Conservation (phyloP, 2,329 filamentous ascomycete genomes). For the Juglanconis sp. region DNA sequence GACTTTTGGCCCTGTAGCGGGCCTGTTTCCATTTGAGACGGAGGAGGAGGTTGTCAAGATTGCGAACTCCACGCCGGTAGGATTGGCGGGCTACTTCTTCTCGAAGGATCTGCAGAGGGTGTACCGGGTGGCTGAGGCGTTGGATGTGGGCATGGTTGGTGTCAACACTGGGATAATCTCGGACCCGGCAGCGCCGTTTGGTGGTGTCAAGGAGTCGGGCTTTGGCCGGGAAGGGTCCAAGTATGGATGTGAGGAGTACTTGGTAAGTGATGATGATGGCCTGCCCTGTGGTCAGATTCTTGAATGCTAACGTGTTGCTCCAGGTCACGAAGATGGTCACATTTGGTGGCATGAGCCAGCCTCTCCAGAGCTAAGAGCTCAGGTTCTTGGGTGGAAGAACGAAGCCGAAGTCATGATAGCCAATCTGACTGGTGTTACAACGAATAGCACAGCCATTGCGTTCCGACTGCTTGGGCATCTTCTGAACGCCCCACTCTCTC, state of each 20-base stretch:
- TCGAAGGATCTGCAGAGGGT: slow-evolving; percentile 60
- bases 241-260: slow-evolving; percentile 74
- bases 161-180: slow-evolving; percentile 72
- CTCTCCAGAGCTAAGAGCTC: slow-evolving; percentile 42
- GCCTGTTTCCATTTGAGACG: slow-evolving; percentile 81
- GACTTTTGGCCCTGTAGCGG: slow-evolving; percentile 93
- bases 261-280: slow-evolving; percentile 4
- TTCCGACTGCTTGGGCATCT: no score
- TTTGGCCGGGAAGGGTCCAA: slow-evolving; percentile 76
- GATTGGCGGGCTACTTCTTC: slow-evolving; percentile 93
- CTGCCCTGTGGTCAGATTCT: background rate
- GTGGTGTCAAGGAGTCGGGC: slow-evolving; percentile 78
- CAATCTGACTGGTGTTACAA: no score
- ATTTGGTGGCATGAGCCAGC: slow-evolving; percentile 52
- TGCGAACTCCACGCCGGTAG: slow-evolving; percentile 81
- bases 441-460: no score
- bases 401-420: no score
- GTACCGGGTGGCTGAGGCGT: slow-evolving; percentile 60
- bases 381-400: no score
- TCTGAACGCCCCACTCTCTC: no score
- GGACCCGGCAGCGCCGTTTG: slow-evolving; percentile 62
- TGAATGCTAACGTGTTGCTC: background rate
- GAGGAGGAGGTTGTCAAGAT: slow-evolving; percentile 84
- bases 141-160: slow-evolving; percentile 86
- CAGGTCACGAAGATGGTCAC: slow-evolving; percentile 68